Conservation (phyloP, 768 basidiomycete species). For the Pleurotus cornucopiae region DNA sequence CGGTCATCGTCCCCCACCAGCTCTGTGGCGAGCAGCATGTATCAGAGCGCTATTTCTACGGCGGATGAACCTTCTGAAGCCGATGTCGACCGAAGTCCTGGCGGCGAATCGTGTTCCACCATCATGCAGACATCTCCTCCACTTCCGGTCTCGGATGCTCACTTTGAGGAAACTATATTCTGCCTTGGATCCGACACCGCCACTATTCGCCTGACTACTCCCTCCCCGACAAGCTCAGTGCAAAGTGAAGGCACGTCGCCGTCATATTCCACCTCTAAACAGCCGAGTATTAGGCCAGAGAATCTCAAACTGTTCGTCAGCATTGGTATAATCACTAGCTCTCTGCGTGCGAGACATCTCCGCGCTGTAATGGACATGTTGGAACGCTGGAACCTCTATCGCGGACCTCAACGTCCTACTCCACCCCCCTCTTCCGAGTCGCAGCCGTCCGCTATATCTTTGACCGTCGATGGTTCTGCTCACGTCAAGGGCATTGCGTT, state of each 20-base stretch:
- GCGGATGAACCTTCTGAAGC: neutral
- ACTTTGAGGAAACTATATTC: conserved; percentile 42
- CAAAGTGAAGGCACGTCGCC: conserved; percentile 7
- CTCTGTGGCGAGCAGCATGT: conserved; percentile 66
- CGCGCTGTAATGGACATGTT: conserved; percentile 40
- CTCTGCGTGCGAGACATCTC: conserved; percentile 54
- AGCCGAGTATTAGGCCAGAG: conserved; percentile 19
- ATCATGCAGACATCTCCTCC: neutral
- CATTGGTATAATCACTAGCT: conserved; percentile 51
- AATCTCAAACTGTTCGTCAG: conserved; percentile 35
- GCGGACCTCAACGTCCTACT: conserved; percentile 10
- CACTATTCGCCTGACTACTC: conserved; percentile 48
- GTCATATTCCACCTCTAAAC: conserved; percentile 9
- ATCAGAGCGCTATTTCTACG: conserved; percentile 66
- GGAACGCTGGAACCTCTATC: conserved; percentile 25
- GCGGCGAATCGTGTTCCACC: neutral
- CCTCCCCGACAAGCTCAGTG: conserved; percentile 19
- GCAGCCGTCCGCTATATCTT: conserved; percentile 19
- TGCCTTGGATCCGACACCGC: conserved; percentile 65
- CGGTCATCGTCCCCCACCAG: conserved; percentile 36
- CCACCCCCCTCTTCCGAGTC: conserved; percentile 11
- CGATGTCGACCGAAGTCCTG: neutral
- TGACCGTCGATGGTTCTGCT: conserved; percentile 25
- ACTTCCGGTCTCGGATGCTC: no score
- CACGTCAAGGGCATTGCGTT: conserved; percentile 42